Evolutionary conservation across 495 filamentous ascomycete genomes (phyloP).

Genomic region (Hamigera avellanea): DNA sequence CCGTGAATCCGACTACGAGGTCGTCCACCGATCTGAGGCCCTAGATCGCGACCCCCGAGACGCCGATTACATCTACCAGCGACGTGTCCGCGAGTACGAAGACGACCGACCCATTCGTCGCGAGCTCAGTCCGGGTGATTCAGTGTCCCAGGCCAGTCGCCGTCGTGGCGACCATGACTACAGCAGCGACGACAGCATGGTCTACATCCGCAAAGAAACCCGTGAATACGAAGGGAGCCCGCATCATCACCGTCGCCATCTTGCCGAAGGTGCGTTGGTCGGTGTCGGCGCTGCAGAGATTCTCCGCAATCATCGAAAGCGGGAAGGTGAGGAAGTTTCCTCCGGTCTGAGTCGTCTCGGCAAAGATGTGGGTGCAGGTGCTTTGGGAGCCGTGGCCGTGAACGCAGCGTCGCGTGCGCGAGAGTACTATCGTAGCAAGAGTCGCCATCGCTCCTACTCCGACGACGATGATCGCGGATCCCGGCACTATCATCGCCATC

Average conservation of each 20-base stretch:
- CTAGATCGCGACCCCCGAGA: slow-evolving; percentile 33
- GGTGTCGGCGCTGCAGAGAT: slow-evolving; percentile 69
- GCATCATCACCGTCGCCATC: slow-evolving; percentile 60
- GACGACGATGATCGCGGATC: slow-evolving; percentile 38
- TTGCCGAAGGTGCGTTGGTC: slow-evolving; percentile 78
- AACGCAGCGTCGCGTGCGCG: slow-evolving; percentile 64
- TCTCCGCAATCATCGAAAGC: slow-evolving; percentile 53
- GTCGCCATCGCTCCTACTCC: slow-evolving; percentile 35
- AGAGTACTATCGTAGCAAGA: slow-evolving; percentile 57
- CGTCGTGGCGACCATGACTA: slow-evolving; percentile 27
- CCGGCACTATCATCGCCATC: slow-evolving; percentile 23
- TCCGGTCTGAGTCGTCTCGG: slow-evolving; percentile 50
- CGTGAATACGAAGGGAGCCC: slow-evolving; percentile 47
- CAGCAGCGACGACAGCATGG: slow-evolving; percentile 56
- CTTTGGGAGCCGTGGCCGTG: slow-evolving; percentile 70
- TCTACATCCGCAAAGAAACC: slow-evolving; percentile 44
- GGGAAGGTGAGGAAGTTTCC: slow-evolving; percentile 45
- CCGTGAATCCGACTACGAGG: slow-evolving; percentile 54
- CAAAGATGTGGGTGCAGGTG: slow-evolving; percentile 70
- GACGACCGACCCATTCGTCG: slow-evolving; percentile 40
- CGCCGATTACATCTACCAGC: slow-evolving; percentile 58
- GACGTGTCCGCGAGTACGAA: slow-evolving; percentile 44
- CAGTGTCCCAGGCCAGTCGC: slow-evolving; percentile 39
- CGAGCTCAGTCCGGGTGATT: slow-evolving; percentile 48
- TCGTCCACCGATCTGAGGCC: slow-evolving; percentile 53